Base-by-base conservation (phyloP, 78 protist genomes). In the Chrysochromulina tobinii region DNA sequence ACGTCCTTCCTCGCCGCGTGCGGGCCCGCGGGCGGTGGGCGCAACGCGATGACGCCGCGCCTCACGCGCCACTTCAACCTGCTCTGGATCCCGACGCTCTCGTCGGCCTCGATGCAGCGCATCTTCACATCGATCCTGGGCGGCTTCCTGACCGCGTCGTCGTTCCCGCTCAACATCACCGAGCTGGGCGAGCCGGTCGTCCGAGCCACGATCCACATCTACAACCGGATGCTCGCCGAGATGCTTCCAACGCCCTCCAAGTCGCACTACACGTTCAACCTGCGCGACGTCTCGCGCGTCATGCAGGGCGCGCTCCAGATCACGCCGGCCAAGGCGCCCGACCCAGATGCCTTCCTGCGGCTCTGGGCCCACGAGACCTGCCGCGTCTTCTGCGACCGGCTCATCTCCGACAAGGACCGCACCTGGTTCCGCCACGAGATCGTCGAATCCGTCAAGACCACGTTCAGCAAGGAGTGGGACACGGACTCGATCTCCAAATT, bases 211-310 rank as follows among this genome's bases (percentile, higher is more conserved):
- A 68, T 93, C 61, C 89, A 84, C 54, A 4, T 93, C 38, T 96
- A 94, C 94, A 27, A 59, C 14, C 89, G 95, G 51, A 92, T 97
- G 77, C 91, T 95, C 50, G 48, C 15, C n/a, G n/a, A 89, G 58
- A 89, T 97, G 58, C 88, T 95, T 2, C 99, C 99, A 20, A 97
- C 99, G 0, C 99, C 98, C 0, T 75, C 89, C 61, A 95, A 95
- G 79, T 90, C 95, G 55, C 99, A 98, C 94, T 98, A 98, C 96
- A 95, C 98, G 21, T 98, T 97, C 98, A 98, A 97, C 95, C 66
- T 98, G 88, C 95, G 99, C 12, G 99, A 97, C 75, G 85, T 98
- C 9, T 1, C 96, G 21, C 90, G 89, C 38, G 94, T 97, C 17
- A 25, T 95, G 61, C 95, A 88, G 67, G 98, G 98, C 61, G 6